Conservation (phyloP, 768 basidiomycete species). For the Amanita thiersii region DNA sequence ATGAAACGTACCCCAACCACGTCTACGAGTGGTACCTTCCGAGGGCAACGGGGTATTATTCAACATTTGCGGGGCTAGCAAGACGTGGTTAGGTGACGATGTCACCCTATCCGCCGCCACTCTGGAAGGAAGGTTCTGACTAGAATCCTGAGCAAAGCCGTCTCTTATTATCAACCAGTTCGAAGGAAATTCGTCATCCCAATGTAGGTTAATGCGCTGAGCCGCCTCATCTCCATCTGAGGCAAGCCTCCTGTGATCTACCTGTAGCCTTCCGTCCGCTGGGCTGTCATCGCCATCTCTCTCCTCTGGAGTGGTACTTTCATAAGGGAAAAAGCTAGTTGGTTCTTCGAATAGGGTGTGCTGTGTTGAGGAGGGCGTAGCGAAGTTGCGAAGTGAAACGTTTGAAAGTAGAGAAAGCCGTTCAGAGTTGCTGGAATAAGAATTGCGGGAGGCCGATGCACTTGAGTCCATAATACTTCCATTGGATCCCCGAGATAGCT, state of each 20-base stretch:
- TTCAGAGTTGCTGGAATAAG: constrained; percentile 11
- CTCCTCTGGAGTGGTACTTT: constrained; percentile 3
- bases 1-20: constrained; percentile 34
- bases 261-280: constrained; percentile 22
- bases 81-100: neutral
- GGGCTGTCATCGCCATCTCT: constrained; percentile 6
- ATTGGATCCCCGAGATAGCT: neutral
- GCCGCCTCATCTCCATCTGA: constrained; percentile 30
- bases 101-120: constrained; percentile 2
- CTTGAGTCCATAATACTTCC: neutral
- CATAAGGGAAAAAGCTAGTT: constrained; percentile 20
- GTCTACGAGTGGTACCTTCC: constrained; percentile 19
- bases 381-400: constrained; percentile 29
- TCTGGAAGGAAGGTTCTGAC: constrained; percentile 5
- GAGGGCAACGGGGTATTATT: constrained; percentile 1
- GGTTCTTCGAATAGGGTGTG: constrained; percentile 35
- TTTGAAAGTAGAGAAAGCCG: constrained; percentile 33
- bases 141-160: constrained; percentile 10
- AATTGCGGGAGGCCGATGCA: constrained; percentile 7
- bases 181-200: constrained; percentile 29
- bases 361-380: constrained; percentile 26
- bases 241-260: constrained; percentile 26
- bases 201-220: constrained; percentile 30
- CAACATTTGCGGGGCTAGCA: neutral
- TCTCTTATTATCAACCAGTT: too few relatives aligned